phyloP scores from a whole-genome alignment of 148 eudicot genomes.

The Rhododendron ovatum region DNA sequence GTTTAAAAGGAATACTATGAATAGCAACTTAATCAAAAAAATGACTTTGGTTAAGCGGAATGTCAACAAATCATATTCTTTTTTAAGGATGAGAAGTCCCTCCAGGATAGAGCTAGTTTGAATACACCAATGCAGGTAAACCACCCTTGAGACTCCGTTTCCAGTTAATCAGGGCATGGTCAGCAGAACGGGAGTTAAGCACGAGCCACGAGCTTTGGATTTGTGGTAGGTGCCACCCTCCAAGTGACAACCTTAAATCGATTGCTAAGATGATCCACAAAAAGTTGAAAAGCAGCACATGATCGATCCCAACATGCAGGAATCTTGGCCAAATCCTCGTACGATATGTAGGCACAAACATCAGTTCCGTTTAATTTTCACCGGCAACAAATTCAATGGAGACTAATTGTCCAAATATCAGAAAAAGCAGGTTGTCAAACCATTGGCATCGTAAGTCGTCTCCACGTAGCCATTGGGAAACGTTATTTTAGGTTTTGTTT shows the following conservation, averaged over 20 bases:
- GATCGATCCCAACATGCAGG: slow-evolving; percentile 4
- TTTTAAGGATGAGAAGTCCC: not conserved
- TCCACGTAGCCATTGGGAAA: not conserved
- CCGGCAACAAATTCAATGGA: not conserved
- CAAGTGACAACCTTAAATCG: not conserved
- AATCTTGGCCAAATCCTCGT: not conserved
- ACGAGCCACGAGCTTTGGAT: not conserved
- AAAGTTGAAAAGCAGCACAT: not conserved
- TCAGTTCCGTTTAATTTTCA: not conserved
- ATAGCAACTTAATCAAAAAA: not conserved
- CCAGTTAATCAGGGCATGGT: not conserved
- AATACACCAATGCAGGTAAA: not conserved
- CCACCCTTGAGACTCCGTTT: not conserved
- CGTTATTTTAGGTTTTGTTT: not conserved
- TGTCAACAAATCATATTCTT: not conserved
- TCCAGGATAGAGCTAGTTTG: not conserved
- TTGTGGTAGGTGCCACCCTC: not conserved
- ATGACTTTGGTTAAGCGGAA: not conserved
- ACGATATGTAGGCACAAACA: not conserved
- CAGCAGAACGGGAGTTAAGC: not conserved
- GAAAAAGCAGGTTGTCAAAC: not conserved
- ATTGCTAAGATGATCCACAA: not conserved
- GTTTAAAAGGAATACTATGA: not conserved
- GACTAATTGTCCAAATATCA: not conserved
- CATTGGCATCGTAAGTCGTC: not conserved